phyloP scores from a whole-genome alignment of 495 filamentous ascomycete genomes.

The Collariella sp. region DNA sequence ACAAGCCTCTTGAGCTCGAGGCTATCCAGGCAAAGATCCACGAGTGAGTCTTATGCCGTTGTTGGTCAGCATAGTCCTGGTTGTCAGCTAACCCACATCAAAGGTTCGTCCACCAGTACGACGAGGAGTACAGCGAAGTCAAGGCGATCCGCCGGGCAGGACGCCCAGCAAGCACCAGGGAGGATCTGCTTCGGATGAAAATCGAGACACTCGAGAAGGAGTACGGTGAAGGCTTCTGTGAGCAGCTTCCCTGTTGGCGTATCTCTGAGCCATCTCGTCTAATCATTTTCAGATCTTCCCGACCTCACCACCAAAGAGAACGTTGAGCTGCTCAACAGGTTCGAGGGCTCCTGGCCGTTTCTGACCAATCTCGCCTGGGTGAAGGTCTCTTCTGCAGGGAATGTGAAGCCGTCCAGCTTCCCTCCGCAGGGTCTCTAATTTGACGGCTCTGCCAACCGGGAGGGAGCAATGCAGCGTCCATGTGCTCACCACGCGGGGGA shows the following conservation, averaged over 20 bases:
- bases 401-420: slow-evolving; percentile 50
- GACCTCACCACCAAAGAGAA: slow-evolving; percentile 42
- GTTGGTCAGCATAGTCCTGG: background rate
- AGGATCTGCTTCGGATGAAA: slow-evolving; percentile 66
- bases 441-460: background rate
- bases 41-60: slow-evolving; percentile 37
- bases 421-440: slow-evolving; percentile 46
- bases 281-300: slow-evolving; percentile 39
- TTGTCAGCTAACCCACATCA: background rate
- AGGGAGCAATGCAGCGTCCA: background rate
- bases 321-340: slow-evolving; percentile 36
- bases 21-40: slow-evolving; percentile 55
- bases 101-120: slow-evolving; percentile 70
- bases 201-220: slow-evolving; percentile 67
- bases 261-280: background rate
- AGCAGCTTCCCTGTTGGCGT: slow-evolving; percentile 19
- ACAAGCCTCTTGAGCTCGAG: slow-evolving; percentile 46
- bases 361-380: slow-evolving; percentile 48
- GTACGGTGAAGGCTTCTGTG: slow-evolving; percentile 72
- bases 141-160: slow-evolving; percentile 73
- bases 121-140: slow-evolving; percentile 63
- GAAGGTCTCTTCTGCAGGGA: slow-evolving; percentile 51
- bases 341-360: slow-evolving; percentile 48
- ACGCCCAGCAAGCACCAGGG: slow-evolving; percentile 65
- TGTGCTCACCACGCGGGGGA: background rate